phyloP scores from a whole-genome alignment of 2,329 filamentous ascomycete species.

The Cladophialophora psammophila region DNA sequence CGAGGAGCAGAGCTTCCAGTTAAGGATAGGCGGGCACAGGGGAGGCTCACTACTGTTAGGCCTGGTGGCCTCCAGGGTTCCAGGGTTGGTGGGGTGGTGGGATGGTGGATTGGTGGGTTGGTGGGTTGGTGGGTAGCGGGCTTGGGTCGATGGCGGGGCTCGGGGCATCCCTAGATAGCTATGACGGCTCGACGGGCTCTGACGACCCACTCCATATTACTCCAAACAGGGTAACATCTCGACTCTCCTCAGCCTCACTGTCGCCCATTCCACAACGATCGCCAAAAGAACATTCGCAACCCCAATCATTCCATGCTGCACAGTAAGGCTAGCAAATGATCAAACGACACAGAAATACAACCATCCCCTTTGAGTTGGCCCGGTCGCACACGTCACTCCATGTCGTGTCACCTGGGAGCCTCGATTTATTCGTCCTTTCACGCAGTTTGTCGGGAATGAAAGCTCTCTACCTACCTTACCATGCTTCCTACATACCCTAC shows the following conservation, averaged over 20 bases:
- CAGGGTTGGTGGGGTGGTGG: not conserved
- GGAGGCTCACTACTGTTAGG: not conserved
- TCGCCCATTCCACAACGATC: not conserved
- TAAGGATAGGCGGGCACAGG: not conserved
- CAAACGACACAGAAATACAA: not conserved
- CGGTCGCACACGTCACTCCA: not conserved
- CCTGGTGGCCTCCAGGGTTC: not conserved
- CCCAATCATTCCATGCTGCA: not conserved
- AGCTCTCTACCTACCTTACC: not conserved
- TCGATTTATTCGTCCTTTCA: conserved; percentile 2
- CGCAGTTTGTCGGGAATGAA: not conserved
- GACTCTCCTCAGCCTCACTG: not conserved
- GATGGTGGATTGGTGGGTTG: not conserved
- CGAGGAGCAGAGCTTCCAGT: not conserved
- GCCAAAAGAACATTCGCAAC: not conserved
- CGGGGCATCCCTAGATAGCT: too few relatives aligned
- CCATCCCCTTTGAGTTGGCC: not conserved
- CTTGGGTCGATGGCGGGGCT: not conserved
- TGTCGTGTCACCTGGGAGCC: conserved; percentile 4
- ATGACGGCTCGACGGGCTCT: too few relatives aligned
- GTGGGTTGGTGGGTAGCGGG: not conserved
- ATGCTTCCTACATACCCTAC: not conserved
- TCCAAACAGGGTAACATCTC: not conserved
- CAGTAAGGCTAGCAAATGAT: conserved; percentile 2
- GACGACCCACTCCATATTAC: too few relatives aligned